A percentile compares a stretch with the other conserved stretches of the same genome.
Conservation (phyloP, 192 early-diverging fungal genomes). For the Coemansia sp. region DNA sequence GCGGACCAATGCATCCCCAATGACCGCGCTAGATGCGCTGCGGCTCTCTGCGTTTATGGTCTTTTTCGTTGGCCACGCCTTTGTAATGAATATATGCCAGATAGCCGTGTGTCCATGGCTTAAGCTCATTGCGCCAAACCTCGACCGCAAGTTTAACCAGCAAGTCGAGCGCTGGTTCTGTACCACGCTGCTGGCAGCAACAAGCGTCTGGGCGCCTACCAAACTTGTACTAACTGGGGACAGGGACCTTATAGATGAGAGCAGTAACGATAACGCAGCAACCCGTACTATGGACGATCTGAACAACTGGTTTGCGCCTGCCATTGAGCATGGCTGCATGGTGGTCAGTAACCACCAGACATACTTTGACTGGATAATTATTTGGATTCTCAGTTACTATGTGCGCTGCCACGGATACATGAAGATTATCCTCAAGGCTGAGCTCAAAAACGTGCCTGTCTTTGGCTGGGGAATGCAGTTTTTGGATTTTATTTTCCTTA, state of each 20-base stretch:
- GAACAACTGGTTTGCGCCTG: constrained; percentile 37
- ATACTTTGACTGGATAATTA: constrained; percentile 56
- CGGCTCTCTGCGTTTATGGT: constrained; percentile 33
- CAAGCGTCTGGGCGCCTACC: constrained; percentile 51
- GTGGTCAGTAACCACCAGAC: constrained; percentile 52
- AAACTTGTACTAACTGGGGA: constrained; percentile 52
- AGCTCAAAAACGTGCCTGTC: constrained; percentile 79
- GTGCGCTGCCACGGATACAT: constrained; percentile 74
- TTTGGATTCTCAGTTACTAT: constrained; percentile 62
- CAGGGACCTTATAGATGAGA: constrained; percentile 20
- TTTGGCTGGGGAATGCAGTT: constrained; percentile 89
- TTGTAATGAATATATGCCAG: constrained; percentile 49
- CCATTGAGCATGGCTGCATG: constrained; percentile 45
- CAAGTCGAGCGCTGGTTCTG: constrained; percentile 55
- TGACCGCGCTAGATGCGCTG: constrained; percentile 28
- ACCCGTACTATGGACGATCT: constrained; percentile 17
- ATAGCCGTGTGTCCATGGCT: constrained; percentile 40
- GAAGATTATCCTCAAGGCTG: constrained; percentile 89
- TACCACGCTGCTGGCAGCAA: constrained; percentile 34
- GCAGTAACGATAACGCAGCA: constrained; percentile 29
- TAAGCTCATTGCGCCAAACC: constrained; percentile 14
- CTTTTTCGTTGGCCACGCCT: constrained; percentile 44
- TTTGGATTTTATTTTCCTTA: constrained; percentile 93
- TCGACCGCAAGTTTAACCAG: constrained; percentile 51
- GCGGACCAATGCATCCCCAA: constrained; percentile 49